Evolutionary conservation across 1,139 yeast species (phyloP), one percentile per base, ranked within the genome.

Genomic region (Casaregolazyma lundiana): DNA sequence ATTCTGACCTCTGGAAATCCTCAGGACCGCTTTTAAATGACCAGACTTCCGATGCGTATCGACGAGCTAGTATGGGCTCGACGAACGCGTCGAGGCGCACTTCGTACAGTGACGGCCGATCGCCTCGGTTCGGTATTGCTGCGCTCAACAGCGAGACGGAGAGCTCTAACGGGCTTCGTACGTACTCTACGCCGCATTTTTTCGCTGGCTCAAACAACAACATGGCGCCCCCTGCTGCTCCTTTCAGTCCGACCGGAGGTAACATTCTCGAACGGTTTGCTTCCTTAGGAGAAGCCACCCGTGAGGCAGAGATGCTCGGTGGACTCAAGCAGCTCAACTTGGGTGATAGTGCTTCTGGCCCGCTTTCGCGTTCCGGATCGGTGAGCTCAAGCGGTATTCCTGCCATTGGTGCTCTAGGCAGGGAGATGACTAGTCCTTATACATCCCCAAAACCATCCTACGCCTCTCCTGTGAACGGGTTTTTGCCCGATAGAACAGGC

Each of bases 251-350:
- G 18, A 19, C 24, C 18, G 40, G 36, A n/a, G 39, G 44, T 6
- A 42, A 42, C 21, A 35, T 42, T n/a, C 36, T 42, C 6, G 60
- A 57, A 37, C 81, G 84, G 63, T 84, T 85, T 60, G 72, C 86
- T 6, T 69, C 79, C n/a, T 82, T 85, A 16, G 88, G 87, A 9
- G 94, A 85, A 50, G 86, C 88, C 34, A 85, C 95, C 0, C 71
- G 88, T 55, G 90, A 84, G 52, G 76, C 84, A 35, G 94, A 85
- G 58, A 62, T 79, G 37, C 60, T 73, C 18, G 55, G 50, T 5
- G 53, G 53, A 22, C 47, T 50, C 50, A 50, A 46, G 16, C 41
- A 44, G 15, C 39, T 50, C 26, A 47, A 26, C 11, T 18, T 45
- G 22, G 34, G 35, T 16, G 47, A 29, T 11, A 26, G 44, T 19